These are phyloP conservation scores for Mercurialis annua DNA, from an alignment of 345 rosid species.

Conservation along the genomic window DNA sequence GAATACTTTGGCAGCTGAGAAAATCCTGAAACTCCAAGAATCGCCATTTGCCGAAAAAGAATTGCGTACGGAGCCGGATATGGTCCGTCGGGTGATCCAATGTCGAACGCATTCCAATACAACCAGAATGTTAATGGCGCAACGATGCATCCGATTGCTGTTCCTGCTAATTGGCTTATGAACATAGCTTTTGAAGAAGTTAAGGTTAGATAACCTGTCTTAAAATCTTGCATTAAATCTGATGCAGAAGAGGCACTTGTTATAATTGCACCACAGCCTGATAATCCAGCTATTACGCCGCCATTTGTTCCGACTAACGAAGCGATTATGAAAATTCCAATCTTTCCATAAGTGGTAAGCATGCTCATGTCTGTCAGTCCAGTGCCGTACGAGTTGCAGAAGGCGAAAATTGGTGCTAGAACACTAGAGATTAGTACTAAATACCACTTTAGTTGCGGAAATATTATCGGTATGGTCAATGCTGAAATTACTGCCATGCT, in stretches of 20 bases:
- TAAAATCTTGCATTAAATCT: conserved; percentile 88
- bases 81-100: conserved; percentile 75
- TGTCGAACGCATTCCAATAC: conserved; percentile 72
- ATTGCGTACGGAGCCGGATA: conserved; percentile 78
- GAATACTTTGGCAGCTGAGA: conserved; percentile 71
- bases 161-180: conserved; percentile 65
- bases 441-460: conserved; percentile 83
- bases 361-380: conserved; percentile 86
- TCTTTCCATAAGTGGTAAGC: conserved; percentile 82
- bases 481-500: conserved; percentile 76
- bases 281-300: conserved; percentile 72
- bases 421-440: conserved; percentile 70
- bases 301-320: conserved; percentile 66
- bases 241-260: conserved; percentile 78
- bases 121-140: conserved; percentile 84
- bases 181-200: conserved; percentile 83
- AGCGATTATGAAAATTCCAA: conserved; percentile 70
- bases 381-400: conserved; percentile 89
- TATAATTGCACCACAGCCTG: conserved; percentile 75
- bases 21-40: conserved; percentile 66
- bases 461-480: conserved; percentile 57
- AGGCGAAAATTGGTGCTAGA: conserved; percentile 85
- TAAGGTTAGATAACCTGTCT: conserved; percentile 69
- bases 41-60: conserved; percentile 74
- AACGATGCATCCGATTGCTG: conserved; percentile 74